Evolutionary conservation across 2,329 filamentous ascomycete genomes (phyloP).

Genomic region (Aspergillus pseudoviridinutans): DNA sequence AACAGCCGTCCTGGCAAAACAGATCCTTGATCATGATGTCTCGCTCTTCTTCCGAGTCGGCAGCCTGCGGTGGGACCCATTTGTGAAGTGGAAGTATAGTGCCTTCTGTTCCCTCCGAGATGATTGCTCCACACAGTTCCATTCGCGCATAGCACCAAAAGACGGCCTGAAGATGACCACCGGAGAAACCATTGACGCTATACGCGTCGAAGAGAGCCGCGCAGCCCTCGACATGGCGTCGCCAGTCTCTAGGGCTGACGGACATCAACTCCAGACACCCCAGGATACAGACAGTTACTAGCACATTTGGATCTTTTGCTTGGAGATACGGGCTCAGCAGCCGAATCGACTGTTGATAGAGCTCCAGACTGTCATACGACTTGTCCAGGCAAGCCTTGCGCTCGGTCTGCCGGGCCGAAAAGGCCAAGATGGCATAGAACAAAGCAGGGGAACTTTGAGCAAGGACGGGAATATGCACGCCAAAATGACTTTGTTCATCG

Average conservation of each 20-base stretch:
- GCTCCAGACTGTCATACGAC: slow-evolving; percentile 46
- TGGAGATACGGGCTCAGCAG: slow-evolving; percentile 45
- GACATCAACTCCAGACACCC: slow-evolving; percentile 52
- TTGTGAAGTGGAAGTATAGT: slow-evolving; percentile 47
- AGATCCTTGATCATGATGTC: slow-evolving; percentile 15
- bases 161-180: slow-evolving; percentile 49
- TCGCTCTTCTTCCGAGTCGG: slow-evolving; percentile 28
- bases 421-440: slow-evolving; percentile 49
- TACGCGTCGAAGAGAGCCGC: slow-evolving; percentile 49
- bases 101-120: slow-evolving; percentile 48
- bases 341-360: slow-evolving; percentile 51
- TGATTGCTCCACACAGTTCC: slow-evolving; percentile 52
- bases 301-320: slow-evolving; percentile 45
- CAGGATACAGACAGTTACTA: slow-evolving; percentile 50
- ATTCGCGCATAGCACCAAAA: slow-evolving; percentile 57
- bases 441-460: slow-evolving; percentile 44
- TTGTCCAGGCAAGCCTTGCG: slow-evolving; percentile 42
- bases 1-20: slow-evolving; percentile 16
- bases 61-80: slow-evolving; percentile 42
- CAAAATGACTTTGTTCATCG: slow-evolving; percentile 49
- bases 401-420: slow-evolving; percentile 51
- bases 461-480: slow-evolving; percentile 47
- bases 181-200: slow-evolving; percentile 47
- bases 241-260: slow-evolving; percentile 47
- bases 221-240: slow-evolving; percentile 53